Evolutionary conservation across 495 filamentous ascomycete genomes (phyloP), one percentile per base, ranked within the genome.

Genomic region (Margaritispora aquatica): DNA sequence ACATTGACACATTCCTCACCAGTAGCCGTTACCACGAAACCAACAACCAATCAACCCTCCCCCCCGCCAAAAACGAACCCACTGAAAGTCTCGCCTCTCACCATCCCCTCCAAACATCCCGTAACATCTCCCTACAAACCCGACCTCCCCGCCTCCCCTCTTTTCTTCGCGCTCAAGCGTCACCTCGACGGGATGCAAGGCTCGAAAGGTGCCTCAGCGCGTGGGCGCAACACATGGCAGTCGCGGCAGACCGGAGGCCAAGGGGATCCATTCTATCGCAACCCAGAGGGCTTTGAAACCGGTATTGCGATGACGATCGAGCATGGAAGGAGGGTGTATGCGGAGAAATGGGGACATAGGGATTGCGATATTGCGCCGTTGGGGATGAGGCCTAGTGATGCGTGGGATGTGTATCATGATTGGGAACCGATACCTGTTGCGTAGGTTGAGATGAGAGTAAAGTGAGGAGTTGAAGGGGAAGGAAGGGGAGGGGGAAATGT

Each of bases 231-330:
- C 66, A 80, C 74, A 7, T 87, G 84, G 84, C 84, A 86, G 62
- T 60, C 62, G 2, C 69, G 70, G 31, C 83, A 85, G 65, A 75
- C 65, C 11, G 84, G 84, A 21, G 84, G 83, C 0, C 61, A 77
- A 51, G 84, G 83, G 4, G 84, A 87, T 63, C 80, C 80, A 4
- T 87, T 77, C 49, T 83, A 84, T 64, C 73, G 84, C 54, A 74
- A 81, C 53, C 63, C 75, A 0, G 72, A 64, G 10, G 83, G 82
- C 1, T 79, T 85, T 55, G 76, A 80, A 15, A 71, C 71, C 29
- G 80, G 74, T n/a, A 69, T 84, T 21, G 61, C 70, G 10, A 72
- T 83, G 62, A 71, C 77, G 54, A 84, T 80, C 17, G 75, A 83
- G 41, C 70, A 75, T 23, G 83, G 82, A 0, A 68, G 74, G 53